A percentile compares a stretch with the other conserved stretches of the same genome.
phyloP scores from a whole-genome alignment of 2,329 filamentous ascomycete genomes.

The Botrytis squamosa region DNA sequence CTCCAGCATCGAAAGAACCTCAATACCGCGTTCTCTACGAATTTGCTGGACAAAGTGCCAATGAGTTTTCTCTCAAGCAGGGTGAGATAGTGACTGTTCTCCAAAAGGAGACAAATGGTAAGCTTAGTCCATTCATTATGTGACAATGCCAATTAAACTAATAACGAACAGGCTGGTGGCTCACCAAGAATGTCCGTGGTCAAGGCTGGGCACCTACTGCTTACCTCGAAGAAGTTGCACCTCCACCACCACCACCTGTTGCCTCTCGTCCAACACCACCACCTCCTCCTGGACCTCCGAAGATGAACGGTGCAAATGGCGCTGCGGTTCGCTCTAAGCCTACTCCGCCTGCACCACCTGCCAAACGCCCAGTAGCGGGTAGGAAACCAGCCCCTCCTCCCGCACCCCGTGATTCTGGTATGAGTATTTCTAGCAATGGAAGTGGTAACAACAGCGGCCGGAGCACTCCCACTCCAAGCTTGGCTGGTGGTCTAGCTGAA shows the following conservation, averaged over 20 bases:
- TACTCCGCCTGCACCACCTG: conserved; percentile 50
- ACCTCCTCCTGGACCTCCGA: conserved; percentile 52
- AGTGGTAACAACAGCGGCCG: conserved; percentile 62
- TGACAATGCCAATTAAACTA: conserved; percentile 36
- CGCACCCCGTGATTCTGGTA: conserved; percentile 69
- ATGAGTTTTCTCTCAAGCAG: conserved; percentile 77
- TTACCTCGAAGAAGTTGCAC: conserved; percentile 82
- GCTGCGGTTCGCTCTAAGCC: conserved; percentile 41
- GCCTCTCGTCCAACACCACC: conserved; percentile 44
- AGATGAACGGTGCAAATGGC: conserved; percentile 40
- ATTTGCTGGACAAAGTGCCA: conserved; percentile 79
- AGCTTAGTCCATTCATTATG: conserved; percentile 38
- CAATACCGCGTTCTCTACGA: conserved; percentile 91
- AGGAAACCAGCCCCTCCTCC: conserved; percentile 69
- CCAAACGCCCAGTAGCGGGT: conserved; percentile 69
- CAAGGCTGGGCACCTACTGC: conserved; percentile 94
- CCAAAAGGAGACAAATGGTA: conserved; percentile 95
- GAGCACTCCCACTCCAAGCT: conserved; percentile 69
- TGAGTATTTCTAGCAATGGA: conserved; percentile 55
- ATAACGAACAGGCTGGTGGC: conserved; percentile 79
- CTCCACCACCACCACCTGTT: conserved; percentile 58
- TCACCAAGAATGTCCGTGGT: conserved; percentile 70
- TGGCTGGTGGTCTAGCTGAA: conserved; percentile 74
- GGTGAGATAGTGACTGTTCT: conserved; percentile 84
- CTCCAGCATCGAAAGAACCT: conserved; percentile 64